A percentile compares a stretch with the other conserved stretches of the same genome.
Conservation (phyloP, 805 yeast genomes). For the Kregervanrija delftensis region DNA sequence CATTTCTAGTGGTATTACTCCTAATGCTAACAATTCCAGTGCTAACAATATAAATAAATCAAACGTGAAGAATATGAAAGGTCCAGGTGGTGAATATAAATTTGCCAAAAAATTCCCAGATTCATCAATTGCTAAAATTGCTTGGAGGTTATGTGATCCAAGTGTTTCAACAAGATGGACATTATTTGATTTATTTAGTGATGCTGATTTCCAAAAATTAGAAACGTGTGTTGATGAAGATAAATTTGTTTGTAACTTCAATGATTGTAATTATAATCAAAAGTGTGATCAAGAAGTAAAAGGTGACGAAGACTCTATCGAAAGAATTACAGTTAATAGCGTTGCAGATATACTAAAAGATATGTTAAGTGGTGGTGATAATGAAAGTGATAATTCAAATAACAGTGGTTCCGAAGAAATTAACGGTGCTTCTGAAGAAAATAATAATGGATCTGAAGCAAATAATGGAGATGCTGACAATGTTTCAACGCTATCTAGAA, state of each 20-base stretch:
- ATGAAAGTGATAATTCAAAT: too few relatives aligned
- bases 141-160: conserved; percentile 76
- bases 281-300: too few relatives aligned
- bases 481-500: too few relatives aligned
- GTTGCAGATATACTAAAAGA: too few relatives aligned
- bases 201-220: conserved; percentile 58
- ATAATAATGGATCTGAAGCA: too few relatives aligned
- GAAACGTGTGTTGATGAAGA: conserved; percentile 59
- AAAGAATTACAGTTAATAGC: too few relatives aligned
- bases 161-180: conserved; percentile 48
- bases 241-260: conserved; percentile 3
- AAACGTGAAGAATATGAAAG: conserved; percentile 21
- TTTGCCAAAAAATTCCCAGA: conserved; percentile 60
- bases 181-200: conserved; percentile 50
- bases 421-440: too few relatives aligned
- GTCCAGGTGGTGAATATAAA: conserved; percentile 70
- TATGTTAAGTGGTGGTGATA: too few relatives aligned
- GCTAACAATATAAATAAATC: background rate
- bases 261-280: too few relatives aligned
- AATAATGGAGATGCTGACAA: too few relatives aligned
- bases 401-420: too few relatives aligned
- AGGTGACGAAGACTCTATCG: too few relatives aligned
- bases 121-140: conserved; percentile 60
- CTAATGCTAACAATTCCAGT: background rate
- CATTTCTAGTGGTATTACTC: background rate